Percentiles rank a stretch among this genome's conserved stretches.
Conservation (phyloP, 768 basidiomycete genomes). For the Strobilomyces confusus region DNA sequence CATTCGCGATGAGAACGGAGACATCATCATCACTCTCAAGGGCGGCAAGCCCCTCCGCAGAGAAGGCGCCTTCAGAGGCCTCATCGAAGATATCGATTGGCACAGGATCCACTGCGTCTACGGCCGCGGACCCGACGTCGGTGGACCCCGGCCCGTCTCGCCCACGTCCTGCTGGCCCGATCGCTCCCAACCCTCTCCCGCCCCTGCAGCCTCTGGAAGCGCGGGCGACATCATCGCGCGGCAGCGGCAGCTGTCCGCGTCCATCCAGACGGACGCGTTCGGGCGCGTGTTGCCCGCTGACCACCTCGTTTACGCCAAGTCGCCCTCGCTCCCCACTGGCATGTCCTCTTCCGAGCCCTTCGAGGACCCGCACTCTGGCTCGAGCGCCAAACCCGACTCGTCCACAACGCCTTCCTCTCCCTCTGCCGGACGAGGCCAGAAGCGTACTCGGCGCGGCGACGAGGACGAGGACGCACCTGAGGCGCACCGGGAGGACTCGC, state of each 20-base stretch:
- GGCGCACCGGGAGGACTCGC: background rate
- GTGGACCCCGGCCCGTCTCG: background rate
- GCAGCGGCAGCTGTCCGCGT: constrained; percentile 3
- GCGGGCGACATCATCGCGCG: constrained; percentile 7
- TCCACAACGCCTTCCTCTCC: constrained; percentile 10
- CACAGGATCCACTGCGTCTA: constrained; percentile 1
- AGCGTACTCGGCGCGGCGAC: constrained; percentile 13
- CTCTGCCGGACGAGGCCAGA: constrained; percentile 8
- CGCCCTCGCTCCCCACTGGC: background rate
- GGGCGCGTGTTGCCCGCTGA: constrained; percentile 7
- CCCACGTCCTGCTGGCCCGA: constrained; percentile 13
- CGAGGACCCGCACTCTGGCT: background rate
- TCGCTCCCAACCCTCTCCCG: background rate
- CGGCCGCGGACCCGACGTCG: constrained; percentile 13
- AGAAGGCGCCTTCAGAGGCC: constrained; percentile 22
- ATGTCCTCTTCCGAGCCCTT: background rate
- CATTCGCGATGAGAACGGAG: constrained; percentile 18
- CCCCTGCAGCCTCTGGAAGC: background rate
- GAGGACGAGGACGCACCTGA: background rate
- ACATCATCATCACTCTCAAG: constrained; percentile 12
- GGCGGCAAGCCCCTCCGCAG: constrained; percentile 13
- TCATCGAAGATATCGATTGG: constrained; percentile 10
- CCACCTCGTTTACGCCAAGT: background rate
- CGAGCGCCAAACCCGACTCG: background rate
- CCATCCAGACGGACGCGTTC: constrained; percentile 9